These are phyloP conservation scores for Vitis hybrid DNA, from an alignment of 177 flowering plant genomes.

Conservation along the genomic window DNA sequence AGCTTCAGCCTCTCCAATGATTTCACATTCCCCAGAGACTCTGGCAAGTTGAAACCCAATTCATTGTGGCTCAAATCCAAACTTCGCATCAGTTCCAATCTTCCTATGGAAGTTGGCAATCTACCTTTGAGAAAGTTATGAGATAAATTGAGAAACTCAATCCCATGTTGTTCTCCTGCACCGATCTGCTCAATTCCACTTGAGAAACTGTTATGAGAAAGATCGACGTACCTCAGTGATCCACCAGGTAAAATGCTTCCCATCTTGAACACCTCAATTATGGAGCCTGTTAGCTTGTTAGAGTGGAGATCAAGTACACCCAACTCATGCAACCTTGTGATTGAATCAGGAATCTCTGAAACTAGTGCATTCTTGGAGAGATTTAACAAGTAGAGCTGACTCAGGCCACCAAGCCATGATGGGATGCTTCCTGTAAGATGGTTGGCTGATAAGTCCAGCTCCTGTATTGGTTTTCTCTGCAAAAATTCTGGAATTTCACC, in stretches of 20 bases:
- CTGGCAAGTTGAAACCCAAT: slow-evolving; percentile 47
- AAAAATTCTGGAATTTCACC: slow-evolving; percentile 48
- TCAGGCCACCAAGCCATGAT: slow-evolving; percentile 50
- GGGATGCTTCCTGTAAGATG: slow-evolving; percentile 48
- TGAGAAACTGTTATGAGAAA: slow-evolving; percentile 50
- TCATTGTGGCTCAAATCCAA: slow-evolving; percentile 59
- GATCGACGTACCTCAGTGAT: slow-evolving; percentile 47
- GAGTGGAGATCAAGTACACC: slow-evolving; percentile 62
- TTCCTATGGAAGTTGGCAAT: slow-evolving; percentile 43
- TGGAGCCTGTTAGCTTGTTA: slow-evolving; percentile 47
- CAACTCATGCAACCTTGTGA: slow-evolving; percentile 36
- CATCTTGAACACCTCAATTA: slow-evolving; percentile 36
- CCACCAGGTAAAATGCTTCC: slow-evolving; percentile 37
- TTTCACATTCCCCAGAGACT: slow-evolving; percentile 34
- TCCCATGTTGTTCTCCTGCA: slow-evolving; percentile 25
- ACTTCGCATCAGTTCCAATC: slow-evolving; percentile 24
- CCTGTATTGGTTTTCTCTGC: slow-evolving; percentile 35
- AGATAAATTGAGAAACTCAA: slow-evolving; percentile 47
- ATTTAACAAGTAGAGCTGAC: slow-evolving; percentile 46
- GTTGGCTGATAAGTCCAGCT: slow-evolving; percentile 57
- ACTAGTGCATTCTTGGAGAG: slow-evolving; percentile 48
- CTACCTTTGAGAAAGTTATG: slow-evolving; percentile 38
- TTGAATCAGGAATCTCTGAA: slow-evolving; percentile 46
- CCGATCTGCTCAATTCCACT: slow-evolving; percentile 37
- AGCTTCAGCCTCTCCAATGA: slow-evolving; percentile 53